Evolutionary conservation across 306 rosid genomes (phyloP), one percentile per base, ranked within the genome.

Genomic region (Canavalia ensiformis): DNA sequence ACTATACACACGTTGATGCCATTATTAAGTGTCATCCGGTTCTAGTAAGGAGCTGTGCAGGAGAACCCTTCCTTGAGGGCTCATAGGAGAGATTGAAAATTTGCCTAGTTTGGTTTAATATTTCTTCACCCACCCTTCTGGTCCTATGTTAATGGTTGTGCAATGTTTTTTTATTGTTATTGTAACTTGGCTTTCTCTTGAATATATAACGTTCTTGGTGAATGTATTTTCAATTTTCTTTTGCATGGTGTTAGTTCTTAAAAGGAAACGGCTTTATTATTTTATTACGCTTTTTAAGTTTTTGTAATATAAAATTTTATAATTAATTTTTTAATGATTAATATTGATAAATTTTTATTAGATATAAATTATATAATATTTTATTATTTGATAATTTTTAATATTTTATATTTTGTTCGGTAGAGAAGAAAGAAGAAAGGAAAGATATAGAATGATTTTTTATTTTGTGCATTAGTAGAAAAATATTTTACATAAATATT

Each of bases 41-140:
- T 50, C 66, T 47, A 13, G 56, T 75, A 65, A 63, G 68, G 30
- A 45, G 25, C 41, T 33, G 33, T 54, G 69, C 63, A 30, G 35
- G 49, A 69, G 74, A 10, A 41, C 47, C 47, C 39, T 75, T 47
- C 25, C 11, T 4, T 50, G 44, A 37, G 47, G 73, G 71, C 25
- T 30, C 69, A 11, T 35, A n/a, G 3, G 30, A 79, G 76, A 68
- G 68, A 56, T 6, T 30, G 59, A 44, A 35, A 75, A 33, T 31
- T 45, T 60, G 71, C 60, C 8, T 58, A 58, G 47, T 25, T 60
- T 73, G 50, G 65, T 52, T 34, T 72, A 30, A 52, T 72, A 54
- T 72, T 49, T 49, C 60, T 13, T 33, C 28, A 71, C 44, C 47
- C 8, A 49, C 59, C 30, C 34, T 8, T 72, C 77, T 54, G 51